Percentiles rank a stretch among this genome's conserved stretches.
Conservation (phyloP, 192 early-diverging fungal genomes). For the Backusella luteola region DNA sequence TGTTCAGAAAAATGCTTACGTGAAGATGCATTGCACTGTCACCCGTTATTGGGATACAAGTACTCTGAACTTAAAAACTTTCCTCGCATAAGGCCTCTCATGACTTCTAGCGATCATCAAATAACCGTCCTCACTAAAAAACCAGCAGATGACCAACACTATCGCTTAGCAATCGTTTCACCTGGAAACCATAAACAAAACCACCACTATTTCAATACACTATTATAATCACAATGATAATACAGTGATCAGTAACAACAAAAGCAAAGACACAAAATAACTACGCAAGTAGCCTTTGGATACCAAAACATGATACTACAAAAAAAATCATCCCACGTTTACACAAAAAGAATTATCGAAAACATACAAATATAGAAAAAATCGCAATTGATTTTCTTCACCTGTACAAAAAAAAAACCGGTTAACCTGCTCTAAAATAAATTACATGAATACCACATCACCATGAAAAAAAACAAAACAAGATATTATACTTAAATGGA, state of each 20-base stretch:
- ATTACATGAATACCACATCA: not conserved
- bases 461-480: not conserved
- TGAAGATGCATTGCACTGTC: not conserved
- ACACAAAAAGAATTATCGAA: not conserved
- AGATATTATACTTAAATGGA: not conserved
- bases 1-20: constrained; percentile 11
- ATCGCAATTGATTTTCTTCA: not conserved
- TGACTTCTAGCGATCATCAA: not conserved
- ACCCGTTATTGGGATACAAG: constrained; percentile 7
- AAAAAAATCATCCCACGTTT: not conserved
- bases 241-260: not conserved
- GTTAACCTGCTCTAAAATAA: not conserved
- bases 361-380: not conserved
- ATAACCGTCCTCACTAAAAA: not conserved
- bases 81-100: not conserved
- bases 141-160: not conserved
- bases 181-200: not conserved
- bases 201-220: not conserved
- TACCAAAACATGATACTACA: not conserved
- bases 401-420: not conserved
- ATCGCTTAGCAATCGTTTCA: not conserved
- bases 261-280: not conserved
- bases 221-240: not conserved
- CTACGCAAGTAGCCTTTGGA: not conserved
- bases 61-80: constrained; percentile 8